These are phyloP conservation scores for Ustulina deusta DNA, from an alignment of 2,329 filamentous ascomycete species.

Conservation along the genomic window DNA sequence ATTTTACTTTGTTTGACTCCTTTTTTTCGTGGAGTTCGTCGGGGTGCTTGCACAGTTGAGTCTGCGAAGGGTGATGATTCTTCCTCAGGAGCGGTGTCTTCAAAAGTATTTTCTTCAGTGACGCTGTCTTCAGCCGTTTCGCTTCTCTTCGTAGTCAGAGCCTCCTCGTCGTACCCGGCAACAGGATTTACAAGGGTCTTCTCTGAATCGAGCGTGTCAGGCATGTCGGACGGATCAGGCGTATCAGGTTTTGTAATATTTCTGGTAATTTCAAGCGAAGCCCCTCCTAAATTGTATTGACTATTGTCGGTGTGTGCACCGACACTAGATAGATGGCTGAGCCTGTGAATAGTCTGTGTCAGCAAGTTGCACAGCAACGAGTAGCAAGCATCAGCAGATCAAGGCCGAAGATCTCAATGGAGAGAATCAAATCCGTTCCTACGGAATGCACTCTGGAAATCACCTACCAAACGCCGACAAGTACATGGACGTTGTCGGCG, in stretches of 20 bases:
- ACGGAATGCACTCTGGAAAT: not conserved
- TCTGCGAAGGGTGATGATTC: too few relatives aligned
- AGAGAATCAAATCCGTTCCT: not conserved
- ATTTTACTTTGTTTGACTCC: not conserved
- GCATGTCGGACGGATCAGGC: not conserved
- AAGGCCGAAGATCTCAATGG: not conserved
- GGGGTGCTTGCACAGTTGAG: not conserved
- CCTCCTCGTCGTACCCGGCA: not conserved
- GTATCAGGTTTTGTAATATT: not conserved
- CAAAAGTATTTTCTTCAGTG: not conserved
- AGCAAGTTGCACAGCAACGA: not conserved
- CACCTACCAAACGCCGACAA: conserved; percentile 1
- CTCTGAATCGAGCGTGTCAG: not conserved
- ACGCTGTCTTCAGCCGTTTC: not conserved
- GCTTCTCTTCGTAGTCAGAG: not conserved
- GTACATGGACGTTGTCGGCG: not conserved
- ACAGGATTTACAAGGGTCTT: not conserved
- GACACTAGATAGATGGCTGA: not conserved
- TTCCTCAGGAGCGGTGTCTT: not conserved
- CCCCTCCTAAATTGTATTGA: not conserved
- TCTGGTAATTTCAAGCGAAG: not conserved
- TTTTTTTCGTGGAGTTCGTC: not conserved
- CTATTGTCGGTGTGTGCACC: not conserved
- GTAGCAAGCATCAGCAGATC: not conserved
- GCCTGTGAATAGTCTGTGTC: not conserved